These are phyloP conservation scores for Gliomastix tumulicola DNA, from an alignment of 2,329 filamentous ascomycete species.

Conservation along the genomic window DNA sequence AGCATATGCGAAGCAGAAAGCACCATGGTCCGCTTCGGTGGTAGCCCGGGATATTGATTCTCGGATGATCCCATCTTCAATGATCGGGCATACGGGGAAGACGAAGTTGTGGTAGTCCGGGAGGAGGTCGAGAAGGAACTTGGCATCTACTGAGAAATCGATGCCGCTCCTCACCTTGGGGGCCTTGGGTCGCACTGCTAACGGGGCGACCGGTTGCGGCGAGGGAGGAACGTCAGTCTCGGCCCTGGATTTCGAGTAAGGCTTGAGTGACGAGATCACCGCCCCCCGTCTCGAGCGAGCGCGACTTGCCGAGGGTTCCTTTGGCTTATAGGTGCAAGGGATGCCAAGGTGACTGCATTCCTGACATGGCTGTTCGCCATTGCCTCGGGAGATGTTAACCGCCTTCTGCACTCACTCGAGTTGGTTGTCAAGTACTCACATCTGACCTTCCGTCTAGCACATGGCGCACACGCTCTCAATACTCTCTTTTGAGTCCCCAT, in stretches of 20 bases:
- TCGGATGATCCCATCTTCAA: neutral
- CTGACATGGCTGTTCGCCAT: neutral
- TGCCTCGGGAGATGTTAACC: neutral
- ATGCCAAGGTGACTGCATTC: neutral
- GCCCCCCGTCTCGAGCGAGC: neutral
- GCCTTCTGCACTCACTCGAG: neutral
- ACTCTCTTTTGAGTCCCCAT: too few relatives aligned
- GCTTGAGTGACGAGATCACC: neutral
- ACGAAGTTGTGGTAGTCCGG: neutral
- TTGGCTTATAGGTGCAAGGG: neutral
- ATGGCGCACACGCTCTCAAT: neutral
- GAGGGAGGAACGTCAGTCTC: too few relatives aligned
- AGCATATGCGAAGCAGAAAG: slow-evolving; percentile 1
- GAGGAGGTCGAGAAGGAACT: neutral
- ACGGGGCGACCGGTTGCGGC: too few relatives aligned
- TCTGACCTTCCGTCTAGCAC: neutral
- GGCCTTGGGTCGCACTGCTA: too few relatives aligned
- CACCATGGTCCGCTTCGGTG: neutral
- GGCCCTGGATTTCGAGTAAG: too few relatives aligned
- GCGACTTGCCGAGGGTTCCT: neutral
- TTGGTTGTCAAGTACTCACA: neutral
- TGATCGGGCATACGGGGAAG: neutral
- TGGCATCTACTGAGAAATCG: neutral
- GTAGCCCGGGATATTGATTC: neutral
- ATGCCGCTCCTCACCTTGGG: neutral